Percentiles rank a stretch among this genome's conserved stretches.
Conservation (phyloP, 306 rosid species). For the Cercis canadensis region DNA sequence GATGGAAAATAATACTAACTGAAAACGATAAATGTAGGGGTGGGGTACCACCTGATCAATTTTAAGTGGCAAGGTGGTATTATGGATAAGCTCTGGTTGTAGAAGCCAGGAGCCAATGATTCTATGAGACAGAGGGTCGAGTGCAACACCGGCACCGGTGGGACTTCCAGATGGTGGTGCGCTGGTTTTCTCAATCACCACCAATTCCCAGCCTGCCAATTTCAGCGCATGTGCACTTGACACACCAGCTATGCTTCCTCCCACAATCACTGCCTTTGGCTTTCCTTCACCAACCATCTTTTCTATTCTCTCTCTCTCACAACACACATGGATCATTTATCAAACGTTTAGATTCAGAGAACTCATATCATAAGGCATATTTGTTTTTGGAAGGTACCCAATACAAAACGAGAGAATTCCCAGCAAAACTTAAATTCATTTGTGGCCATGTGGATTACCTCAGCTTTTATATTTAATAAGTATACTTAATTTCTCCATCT, state of each 20-base stretch:
- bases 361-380: no score
- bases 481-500: no score
- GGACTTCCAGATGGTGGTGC: conserved; percentile 62
- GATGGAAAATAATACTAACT: no score
- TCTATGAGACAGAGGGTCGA: conserved; percentile 61
- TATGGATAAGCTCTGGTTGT: conserved; percentile 49
- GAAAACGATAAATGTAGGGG: no score
- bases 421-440: no score
- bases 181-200: conserved; percentile 69
- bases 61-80: conserved; percentile 64
- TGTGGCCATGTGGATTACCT: no score
- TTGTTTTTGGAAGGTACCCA: no score
- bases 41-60: conserved; percentile 65
- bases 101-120: conserved; percentile 72
- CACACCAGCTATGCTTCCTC: conserved; percentile 89
- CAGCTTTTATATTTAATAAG: no score
- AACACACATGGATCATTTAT: no score
- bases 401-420: no score
- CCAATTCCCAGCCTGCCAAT: conserved; percentile 75
- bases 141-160: conserved; percentile 94
- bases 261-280: conserved; percentile 69
- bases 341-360: no score
- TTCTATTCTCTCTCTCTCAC: no score
- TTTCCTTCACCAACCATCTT: conserved; percentile 48
- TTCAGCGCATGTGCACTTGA: conserved; percentile 71